These are phyloP conservation scores for Ceriops tagal DNA, from an alignment of 345 rosid species.

Conservation along the genomic window DNA sequence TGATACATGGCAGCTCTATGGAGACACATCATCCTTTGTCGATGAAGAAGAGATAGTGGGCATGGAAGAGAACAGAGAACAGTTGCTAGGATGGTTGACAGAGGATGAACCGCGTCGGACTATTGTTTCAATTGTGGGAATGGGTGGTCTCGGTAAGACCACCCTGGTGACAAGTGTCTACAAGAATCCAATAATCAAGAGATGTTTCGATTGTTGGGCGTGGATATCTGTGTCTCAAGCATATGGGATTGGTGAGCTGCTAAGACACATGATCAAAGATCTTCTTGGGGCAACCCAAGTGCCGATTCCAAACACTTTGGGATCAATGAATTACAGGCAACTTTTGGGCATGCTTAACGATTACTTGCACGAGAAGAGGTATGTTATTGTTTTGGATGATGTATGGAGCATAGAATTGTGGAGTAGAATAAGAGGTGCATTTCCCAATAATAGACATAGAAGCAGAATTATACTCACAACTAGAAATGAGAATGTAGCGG, in stretches of 20 bases:
- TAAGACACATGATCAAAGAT: constrained; percentile 24
- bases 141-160: constrained; percentile 38
- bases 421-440: constrained; percentile 23
- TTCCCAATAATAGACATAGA: constrained; percentile 22
- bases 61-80: constrained; percentile 20
- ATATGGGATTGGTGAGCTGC: constrained; percentile 15
- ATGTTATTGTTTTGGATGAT: constrained; percentile 32
- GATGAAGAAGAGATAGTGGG: constrained; percentile 34
- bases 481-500: constrained; percentile 24
- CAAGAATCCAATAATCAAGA: constrained; percentile 10
- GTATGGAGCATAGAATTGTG: constrained; percentile 35
- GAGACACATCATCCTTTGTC: constrained; percentile 21
- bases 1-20: constrained; percentile 14
- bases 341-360: constrained; percentile 19
- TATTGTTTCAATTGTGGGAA: constrained; percentile 30
- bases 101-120: constrained; percentile 19
- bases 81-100: constrained; percentile 20
- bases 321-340: constrained; percentile 23
- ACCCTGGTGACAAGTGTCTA: constrained; percentile 29
- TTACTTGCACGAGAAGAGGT: constrained; percentile 23
- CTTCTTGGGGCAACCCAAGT: constrained; percentile 14
- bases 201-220: constrained; percentile 21
- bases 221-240: constrained; percentile 29
- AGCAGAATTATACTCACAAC: constrained; percentile 32
- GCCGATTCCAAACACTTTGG: constrained; percentile 8